Evolutionary conservation across 148 eudicot species (phyloP).

Genomic region (Selenicereus undatus): DNA sequence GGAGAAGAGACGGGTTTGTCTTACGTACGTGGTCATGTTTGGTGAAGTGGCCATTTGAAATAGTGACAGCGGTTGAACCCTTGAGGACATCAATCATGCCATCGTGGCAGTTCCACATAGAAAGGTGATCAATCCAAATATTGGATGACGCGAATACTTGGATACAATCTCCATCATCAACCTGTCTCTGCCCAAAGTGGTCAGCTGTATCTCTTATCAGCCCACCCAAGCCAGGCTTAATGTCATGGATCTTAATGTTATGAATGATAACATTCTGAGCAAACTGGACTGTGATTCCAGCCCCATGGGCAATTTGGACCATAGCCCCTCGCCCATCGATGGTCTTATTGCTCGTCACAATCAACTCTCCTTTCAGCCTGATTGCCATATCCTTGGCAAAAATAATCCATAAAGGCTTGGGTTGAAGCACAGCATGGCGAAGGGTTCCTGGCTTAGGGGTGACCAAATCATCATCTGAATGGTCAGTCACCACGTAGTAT

Average conservation of each 20-base stretch:
- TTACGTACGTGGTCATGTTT: slow-evolving; percentile 48
- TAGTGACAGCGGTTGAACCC: slow-evolving; percentile 60
- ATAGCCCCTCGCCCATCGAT: slow-evolving; percentile 71
- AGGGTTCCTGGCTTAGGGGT: slow-evolving; percentile 71
- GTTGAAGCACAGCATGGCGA: slow-evolving; percentile 59
- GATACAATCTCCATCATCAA: slow-evolving; percentile 71
- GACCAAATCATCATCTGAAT: slow-evolving; percentile 37
- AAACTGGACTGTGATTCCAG: slow-evolving; percentile 58
- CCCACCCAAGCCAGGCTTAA: slow-evolving; percentile 33
- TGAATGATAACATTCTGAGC: slow-evolving; percentile 62
- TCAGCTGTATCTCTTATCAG: slow-evolving; percentile 37
- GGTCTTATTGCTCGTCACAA: slow-evolving; percentile 63
- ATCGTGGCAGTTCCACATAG: slow-evolving; percentile 48
- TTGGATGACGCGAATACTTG: slow-evolving; percentile 42
- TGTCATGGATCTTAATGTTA: slow-evolving; percentile 44
- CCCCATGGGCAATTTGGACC: slow-evolving; percentile 57
- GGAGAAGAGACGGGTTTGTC: no score
- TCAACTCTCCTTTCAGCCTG: slow-evolving; percentile 47
- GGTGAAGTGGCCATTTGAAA: slow-evolving; percentile 69
- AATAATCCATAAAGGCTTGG: slow-evolving; percentile 64
- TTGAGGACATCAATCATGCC: slow-evolving; percentile 62
- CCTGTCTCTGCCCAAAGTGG: slow-evolving; percentile 42
- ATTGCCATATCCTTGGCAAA: slow-evolving; percentile 51
- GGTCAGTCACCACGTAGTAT: slow-evolving; percentile 43
- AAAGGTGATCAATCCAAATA: slow-evolving; percentile 78